Base-by-base conservation (phyloP, 768 basidiomycete genomes). In the Trametes cinnabarina region DNA sequence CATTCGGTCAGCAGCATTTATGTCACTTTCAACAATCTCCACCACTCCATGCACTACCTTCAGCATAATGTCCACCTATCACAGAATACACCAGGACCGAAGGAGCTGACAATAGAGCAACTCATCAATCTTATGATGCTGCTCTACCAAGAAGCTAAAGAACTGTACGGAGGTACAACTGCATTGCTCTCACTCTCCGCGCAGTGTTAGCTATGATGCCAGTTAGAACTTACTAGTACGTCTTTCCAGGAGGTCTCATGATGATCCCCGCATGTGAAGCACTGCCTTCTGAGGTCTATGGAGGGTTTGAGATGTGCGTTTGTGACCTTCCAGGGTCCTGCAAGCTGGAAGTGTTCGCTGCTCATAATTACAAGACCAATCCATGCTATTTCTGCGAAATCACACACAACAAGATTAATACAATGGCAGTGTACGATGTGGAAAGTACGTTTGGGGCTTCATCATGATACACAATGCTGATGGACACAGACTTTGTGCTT, bases 31-130 rank as follows among this genome's bases (percentile, higher is more conserved):
- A 57, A 57, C 22, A 34, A 43, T 25, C 35, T 57, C 19, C 19
- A 23, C 15, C 55, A 40, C 3, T 17, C 47, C 3, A 47, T 50
- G 4, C 55, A 47, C 19, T 57, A 12, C 23, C 47, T 57, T 0
- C 47, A 26, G 28, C 55, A 19, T 10, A 57, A 57, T n/a, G 39
- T 57, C 1, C 47, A 42, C 17, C 47, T 49, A 12, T 3, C 25
- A 2, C 10, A 15, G 28, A 15, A 34, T 10, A 57, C 43, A 1
- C 19, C 55, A 2, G 55, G 55, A 7, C 55, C 55, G 2, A 49
- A 57, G 28, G 55, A 57, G 40, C 55, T 47, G 1, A 20, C 39
- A 15, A 22, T 47, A 1, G 57, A 46, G 14, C 32, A 58, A 42
- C 2, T 58, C 3, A 52, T 37, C 22, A 22, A 58, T 25, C 1